A percentile compares a stretch with the other conserved stretches of the same genome.
Evolutionary conservation across 345 rosid species (phyloP).

Genomic region (Salix viminalis): DNA sequence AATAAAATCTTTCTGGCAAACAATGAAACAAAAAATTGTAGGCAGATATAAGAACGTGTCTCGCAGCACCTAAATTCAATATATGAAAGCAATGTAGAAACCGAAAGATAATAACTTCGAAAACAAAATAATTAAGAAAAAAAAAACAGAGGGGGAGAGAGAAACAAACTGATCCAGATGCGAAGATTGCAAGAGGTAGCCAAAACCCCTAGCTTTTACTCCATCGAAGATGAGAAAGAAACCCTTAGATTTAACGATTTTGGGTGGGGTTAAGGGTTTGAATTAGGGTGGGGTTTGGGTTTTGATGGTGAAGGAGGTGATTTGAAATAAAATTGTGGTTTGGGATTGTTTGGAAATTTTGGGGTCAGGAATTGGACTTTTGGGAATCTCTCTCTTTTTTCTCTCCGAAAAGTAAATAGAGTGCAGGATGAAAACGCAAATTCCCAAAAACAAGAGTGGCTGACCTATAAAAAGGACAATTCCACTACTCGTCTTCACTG

Average conservation of each 20-base stretch:
- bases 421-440: not conserved
- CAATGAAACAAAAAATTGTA: not conserved
- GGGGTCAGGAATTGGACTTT: not conserved
- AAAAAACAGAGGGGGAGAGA: not conserved
- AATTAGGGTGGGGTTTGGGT: not conserved
- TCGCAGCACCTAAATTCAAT: not conserved
- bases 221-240: not conserved
- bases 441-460: not conserved
- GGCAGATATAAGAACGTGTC: not conserved
- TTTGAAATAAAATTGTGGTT: not conserved
- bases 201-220: not conserved
- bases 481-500: not conserved
- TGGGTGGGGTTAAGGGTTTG: not conserved
- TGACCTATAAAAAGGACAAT: not conserved
- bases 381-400: not conserved
- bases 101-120: not conserved
- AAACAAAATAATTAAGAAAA: no score
- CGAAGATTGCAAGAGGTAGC: not conserved
- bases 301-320: not conserved
- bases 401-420: not conserved
- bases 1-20: not conserved
- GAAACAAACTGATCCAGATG: not conserved
- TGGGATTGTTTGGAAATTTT: not conserved
- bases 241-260: constrained; percentile 7
- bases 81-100: not conserved